These are phyloP conservation scores for Arthrobotrys pseudoclavata DNA, from an alignment of 2,329 filamentous ascomycete species.

Conservation along the genomic window DNA sequence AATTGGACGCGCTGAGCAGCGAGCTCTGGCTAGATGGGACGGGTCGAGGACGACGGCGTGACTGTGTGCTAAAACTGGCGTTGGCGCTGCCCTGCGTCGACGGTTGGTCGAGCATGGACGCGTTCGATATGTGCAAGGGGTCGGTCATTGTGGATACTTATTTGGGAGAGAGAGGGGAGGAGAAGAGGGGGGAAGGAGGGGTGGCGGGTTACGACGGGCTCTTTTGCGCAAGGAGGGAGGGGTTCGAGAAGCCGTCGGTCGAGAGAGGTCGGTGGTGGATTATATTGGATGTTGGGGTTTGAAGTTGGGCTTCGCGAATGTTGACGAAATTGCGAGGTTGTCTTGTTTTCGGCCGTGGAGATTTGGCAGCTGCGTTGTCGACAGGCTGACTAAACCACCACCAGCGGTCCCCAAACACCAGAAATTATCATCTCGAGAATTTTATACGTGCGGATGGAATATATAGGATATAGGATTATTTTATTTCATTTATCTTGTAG, in stretches of 20 bases:
- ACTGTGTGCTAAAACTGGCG: constrained; percentile 54
- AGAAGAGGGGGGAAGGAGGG: constrained; percentile 6
- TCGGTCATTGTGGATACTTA: constrained; percentile 47
- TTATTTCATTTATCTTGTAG: too few relatives aligned
- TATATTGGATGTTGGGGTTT: constrained; percentile 52
- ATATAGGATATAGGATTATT: too few relatives aligned
- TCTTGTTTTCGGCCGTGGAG: constrained; percentile 44
- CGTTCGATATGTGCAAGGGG: constrained; percentile 53
- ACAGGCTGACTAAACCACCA: constrained; percentile 13
- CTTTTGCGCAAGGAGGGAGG: constrained; percentile 31
- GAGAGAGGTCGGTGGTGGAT: constrained; percentile 34
- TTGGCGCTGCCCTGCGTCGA: constrained; percentile 50
- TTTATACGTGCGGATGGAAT: not conserved
- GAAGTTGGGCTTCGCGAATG: constrained; percentile 39
- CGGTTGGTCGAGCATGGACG: constrained; percentile 54
- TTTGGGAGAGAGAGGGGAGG: constrained; percentile 8
- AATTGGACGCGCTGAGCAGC: constrained; percentile 52
- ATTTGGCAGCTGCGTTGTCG: constrained; percentile 42
- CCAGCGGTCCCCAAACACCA: too few relatives aligned
- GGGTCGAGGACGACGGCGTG: constrained; percentile 47
- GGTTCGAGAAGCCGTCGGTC: constrained; percentile 13
- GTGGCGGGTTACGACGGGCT: not conserved
- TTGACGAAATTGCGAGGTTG: constrained; percentile 47
- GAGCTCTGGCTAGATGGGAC: constrained; percentile 46
- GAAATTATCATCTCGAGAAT: not conserved